phyloP scores from a whole-genome alignment of 208 protist species.

The Leishmania gerbilli region DNA sequence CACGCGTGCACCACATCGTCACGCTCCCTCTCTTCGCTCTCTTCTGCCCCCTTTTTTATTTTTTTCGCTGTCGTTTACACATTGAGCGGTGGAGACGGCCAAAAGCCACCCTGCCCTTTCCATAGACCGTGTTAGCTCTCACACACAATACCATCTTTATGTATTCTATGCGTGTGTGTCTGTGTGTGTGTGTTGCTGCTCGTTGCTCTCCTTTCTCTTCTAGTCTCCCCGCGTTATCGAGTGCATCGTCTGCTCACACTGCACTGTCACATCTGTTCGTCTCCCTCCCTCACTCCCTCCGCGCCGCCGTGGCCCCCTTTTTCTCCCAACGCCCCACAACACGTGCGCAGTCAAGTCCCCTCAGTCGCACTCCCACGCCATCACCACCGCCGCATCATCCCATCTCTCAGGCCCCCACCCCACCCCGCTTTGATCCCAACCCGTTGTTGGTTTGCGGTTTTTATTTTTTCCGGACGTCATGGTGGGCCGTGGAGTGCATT shows the following conservation, averaged over 20 bases:
- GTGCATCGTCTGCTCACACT: background rate
- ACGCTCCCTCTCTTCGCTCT: background rate
- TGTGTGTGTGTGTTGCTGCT: background rate
- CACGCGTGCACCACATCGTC: background rate
- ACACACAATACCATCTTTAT: too few species aligned
- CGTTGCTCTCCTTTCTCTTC: background rate
- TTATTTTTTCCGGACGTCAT: background rate
- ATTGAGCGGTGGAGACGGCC: background rate
- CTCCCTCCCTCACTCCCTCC: background rate
- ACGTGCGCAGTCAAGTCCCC: background rate
- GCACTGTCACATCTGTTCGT: background rate
- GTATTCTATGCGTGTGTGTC: background rate
- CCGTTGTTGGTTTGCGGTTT: background rate
- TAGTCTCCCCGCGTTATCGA: background rate
- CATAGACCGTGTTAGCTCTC: background rate
- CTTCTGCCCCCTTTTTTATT: background rate
- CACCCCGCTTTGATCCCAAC: background rate
- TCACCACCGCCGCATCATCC: background rate
- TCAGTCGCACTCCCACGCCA: background rate
- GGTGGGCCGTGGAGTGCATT: background rate
- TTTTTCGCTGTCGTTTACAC: background rate
- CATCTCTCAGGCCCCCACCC: background rate
- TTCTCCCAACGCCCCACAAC: background rate
- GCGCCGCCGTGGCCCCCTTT: too few species aligned
- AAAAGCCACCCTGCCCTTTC: background rate